Conservation (phyloP, 768 basidiomycete genomes). For the Boletus rubroflammeus region DNA sequence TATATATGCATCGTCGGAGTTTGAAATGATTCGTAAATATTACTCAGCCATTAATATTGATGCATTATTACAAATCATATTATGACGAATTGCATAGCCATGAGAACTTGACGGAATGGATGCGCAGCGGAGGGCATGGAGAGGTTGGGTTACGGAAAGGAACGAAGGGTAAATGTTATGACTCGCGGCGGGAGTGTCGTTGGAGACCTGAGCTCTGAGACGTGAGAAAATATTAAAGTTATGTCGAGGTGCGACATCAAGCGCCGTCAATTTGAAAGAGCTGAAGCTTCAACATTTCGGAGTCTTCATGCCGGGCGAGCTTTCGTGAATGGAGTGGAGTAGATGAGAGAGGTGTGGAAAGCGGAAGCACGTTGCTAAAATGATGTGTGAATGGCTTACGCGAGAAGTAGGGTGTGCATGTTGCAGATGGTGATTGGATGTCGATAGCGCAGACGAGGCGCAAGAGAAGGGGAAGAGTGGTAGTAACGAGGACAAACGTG, state of each 20-base stretch:
- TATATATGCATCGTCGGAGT: constrained; percentile 17
- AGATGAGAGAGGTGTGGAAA: neutral
- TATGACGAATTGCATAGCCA: neutral
- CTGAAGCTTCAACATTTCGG: too few relatives aligned
- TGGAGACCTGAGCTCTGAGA: neutral
- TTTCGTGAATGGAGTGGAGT: neutral
- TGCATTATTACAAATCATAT: neutral
- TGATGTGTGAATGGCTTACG: constrained; percentile 11
- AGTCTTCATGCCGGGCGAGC: too few relatives aligned
- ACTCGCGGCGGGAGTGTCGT: neutral
- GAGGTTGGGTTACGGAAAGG: too few relatives aligned
- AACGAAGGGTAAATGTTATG: too few relatives aligned
- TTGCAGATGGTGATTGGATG: constrained; percentile 24
- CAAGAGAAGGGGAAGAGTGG: constrained; percentile 1
- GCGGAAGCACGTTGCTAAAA: constrained; percentile 18
- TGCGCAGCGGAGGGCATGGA: too few relatives aligned
- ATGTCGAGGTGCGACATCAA: neutral
- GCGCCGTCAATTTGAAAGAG: constrained; percentile 24
- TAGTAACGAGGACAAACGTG: constrained; percentile 32
- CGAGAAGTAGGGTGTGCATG: constrained; percentile 20
- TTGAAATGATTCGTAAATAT: constrained; percentile 5
- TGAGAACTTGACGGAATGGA: neutral
- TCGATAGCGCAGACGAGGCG: constrained; percentile 6
- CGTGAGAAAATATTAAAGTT: constrained; percentile 19
- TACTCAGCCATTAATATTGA: neutral